These are phyloP conservation scores for Russula olivacea DNA, from an alignment of 768 basidiomycete genomes.

Conservation along the genomic window DNA sequence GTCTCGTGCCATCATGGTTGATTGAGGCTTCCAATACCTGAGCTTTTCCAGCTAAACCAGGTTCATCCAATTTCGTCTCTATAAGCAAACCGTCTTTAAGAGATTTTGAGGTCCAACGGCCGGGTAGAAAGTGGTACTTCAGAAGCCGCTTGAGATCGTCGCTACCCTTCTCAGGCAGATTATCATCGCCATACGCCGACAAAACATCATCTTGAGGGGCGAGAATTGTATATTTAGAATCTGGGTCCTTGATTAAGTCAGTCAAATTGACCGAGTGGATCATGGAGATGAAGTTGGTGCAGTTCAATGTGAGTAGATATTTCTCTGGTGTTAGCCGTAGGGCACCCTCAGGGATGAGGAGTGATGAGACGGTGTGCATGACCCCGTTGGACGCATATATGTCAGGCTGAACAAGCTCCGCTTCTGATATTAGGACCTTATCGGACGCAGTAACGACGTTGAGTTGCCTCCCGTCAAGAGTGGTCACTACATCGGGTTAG, in stretches of 20 bases:
- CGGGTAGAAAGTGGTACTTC: slow-evolving; percentile 89
- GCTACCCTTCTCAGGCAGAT: slow-evolving; percentile 59
- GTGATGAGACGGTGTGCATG: slow-evolving; percentile 77
- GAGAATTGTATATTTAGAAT: slow-evolving; percentile 76
- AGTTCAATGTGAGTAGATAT: slow-evolving; percentile 86
- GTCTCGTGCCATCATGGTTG: slow-evolving; percentile 44
- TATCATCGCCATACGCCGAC: slow-evolving; percentile 43
- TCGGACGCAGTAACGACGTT: slow-evolving; percentile 51
- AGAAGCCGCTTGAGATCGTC: slow-evolving; percentile 67
- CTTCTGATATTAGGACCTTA: slow-evolving; percentile 50
- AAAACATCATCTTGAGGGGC: slow-evolving; percentile 88
- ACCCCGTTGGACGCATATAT: slow-evolving; percentile 95
- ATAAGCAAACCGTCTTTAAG: slow-evolving; percentile 70
- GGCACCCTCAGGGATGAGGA: slow-evolving; percentile 71
- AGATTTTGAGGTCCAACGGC: slow-evolving; percentile 64
- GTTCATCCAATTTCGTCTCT: slow-evolving; percentile 70
- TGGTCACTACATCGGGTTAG: slow-evolving; percentile 50
- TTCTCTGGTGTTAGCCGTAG: slow-evolving; percentile 90
- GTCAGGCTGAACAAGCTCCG: slow-evolving; percentile 66
- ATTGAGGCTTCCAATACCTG: slow-evolving; percentile 71
- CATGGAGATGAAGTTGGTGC: slow-evolving; percentile 83
- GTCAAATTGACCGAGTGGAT: slow-evolving; percentile 78
- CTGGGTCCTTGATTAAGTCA: slow-evolving; percentile 62
- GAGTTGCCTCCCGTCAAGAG: slow-evolving; percentile 60
- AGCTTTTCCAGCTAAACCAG: slow-evolving; percentile 57